These are phyloP conservation scores for Kwoniella bestiolae DNA, from an alignment of 768 basidiomycete genomes.

Conservation along the genomic window DNA sequence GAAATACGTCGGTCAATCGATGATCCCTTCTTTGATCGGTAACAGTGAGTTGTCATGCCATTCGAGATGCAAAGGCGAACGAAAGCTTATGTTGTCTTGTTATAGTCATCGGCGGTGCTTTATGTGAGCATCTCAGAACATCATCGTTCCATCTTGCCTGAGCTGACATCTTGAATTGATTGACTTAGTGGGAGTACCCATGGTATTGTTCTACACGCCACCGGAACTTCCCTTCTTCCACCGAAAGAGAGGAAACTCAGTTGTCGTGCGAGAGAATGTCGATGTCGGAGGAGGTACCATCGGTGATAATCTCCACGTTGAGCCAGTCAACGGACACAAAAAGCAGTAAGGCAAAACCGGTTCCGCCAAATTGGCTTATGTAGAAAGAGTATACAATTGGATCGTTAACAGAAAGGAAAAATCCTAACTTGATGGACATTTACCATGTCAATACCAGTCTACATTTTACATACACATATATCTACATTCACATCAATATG, in stretches of 20 bases:
- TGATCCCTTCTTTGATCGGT: slow-evolving; percentile 35
- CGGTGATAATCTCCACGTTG: slow-evolving; percentile 5
- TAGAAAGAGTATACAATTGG: too few relatives aligned
- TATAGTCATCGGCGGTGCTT: slow-evolving; percentile 24
- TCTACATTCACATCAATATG: not conserved
- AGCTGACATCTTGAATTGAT: not conserved
- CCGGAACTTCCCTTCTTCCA: slow-evolving; percentile 26
- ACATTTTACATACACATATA: not conserved
- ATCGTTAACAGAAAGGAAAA: too few relatives aligned
- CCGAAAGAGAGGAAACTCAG: slow-evolving; percentile 8
- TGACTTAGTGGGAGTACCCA: slow-evolving; percentile 27
- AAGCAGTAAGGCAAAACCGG: not conserved
- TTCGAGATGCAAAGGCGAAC: too few relatives aligned
- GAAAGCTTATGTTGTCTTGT: too few relatives aligned
- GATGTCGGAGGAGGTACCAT: slow-evolving; percentile 8
- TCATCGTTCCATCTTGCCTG: not conserved
- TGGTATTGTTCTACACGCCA: slow-evolving; percentile 32
- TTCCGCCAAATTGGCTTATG: too few relatives aligned
- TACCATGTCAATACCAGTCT: too few relatives aligned
- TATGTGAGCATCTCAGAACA: slow-evolving; percentile 7
- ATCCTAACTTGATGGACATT: too few relatives aligned
- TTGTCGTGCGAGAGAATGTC: slow-evolving; percentile 7
- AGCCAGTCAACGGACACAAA: slow-evolving; percentile 6
- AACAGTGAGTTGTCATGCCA: slow-evolving; percentile 22
- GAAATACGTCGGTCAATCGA: slow-evolving; percentile 27